A percentile compares a stretch with the other conserved stretches of the same genome.
Conservation (phyloP, 345 rosid species). For the rapeseed (Brassica napus) region Da-Ae NC_063446.1:2981001-2981500, state of each 20-base stretch:
- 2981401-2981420: background rate
- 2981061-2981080: constrained; percentile 88
- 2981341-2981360: background rate
- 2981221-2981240: constrained; percentile 18
- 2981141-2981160: constrained; percentile 25
- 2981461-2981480: constrained; percentile 33
- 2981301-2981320: constrained; percentile 15
- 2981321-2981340: constrained; percentile 1
- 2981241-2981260: constrained; percentile 6
- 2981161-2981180: constrained; percentile 30
- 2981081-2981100: constrained; percentile 54
- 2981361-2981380: background rate
- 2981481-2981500: constrained; percentile 1
- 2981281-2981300: background rate
- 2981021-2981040: constrained; percentile 96
- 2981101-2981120: constrained; percentile 32
- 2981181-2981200: constrained; percentile 23
- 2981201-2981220: constrained; percentile 28
- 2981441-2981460: constrained; percentile 5
- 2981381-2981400: background rate
- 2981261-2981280: background rate
- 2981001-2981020: constrained; percentile 98
- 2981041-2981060: constrained; percentile 64
- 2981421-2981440: background rate
- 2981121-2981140: constrained; percentile 38